Evolutionary conservation across 2,329 filamentous ascomycete genomes (phyloP).

Genomic region (Cadophora luteo-olivacea): DNA sequence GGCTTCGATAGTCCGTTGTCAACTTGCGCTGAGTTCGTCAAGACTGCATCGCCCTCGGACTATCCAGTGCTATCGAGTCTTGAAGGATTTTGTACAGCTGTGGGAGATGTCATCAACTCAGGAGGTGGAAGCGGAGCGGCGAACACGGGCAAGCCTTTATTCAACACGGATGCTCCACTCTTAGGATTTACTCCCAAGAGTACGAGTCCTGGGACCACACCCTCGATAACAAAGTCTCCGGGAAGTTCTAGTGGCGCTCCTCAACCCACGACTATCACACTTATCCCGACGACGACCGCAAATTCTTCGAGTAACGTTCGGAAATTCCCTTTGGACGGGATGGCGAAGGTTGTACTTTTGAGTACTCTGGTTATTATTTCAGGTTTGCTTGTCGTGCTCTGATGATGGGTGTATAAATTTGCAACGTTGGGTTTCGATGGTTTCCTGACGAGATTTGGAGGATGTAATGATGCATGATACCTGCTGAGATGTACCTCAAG

Average conservation of each 20-base stretch:
- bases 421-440: neutral
- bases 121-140: slow-evolving; percentile 1
- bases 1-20: slow-evolving; percentile 30
- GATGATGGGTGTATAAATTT: neutral
- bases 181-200: neutral
- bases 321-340: neutral
- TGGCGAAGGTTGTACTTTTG: neutral
- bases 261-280: neutral
- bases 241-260: neutral
- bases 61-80: slow-evolving; percentile 20
- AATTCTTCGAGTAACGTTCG: neutral
- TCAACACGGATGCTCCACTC: neutral
- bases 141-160: slow-evolving; percentile 1
- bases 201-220: neutral
- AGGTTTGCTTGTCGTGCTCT: neutral
- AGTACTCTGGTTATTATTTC: neutral
- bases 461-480: slow-evolving; percentile 5
- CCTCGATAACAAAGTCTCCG: neutral
- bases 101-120: slow-evolving; percentile 27
- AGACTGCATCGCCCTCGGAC: slow-evolving; percentile 21
- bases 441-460: neutral
- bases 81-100: slow-evolving; percentile 27
- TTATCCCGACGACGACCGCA: neutral
- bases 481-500: neutral
- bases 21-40: slow-evolving; percentile 29